A percentile compares a stretch with the other conserved stretches of the same genome.
phyloP scores from a whole-genome alignment of 2,329 filamentous ascomycete species.

The Ophiostoma australiae region DNA sequence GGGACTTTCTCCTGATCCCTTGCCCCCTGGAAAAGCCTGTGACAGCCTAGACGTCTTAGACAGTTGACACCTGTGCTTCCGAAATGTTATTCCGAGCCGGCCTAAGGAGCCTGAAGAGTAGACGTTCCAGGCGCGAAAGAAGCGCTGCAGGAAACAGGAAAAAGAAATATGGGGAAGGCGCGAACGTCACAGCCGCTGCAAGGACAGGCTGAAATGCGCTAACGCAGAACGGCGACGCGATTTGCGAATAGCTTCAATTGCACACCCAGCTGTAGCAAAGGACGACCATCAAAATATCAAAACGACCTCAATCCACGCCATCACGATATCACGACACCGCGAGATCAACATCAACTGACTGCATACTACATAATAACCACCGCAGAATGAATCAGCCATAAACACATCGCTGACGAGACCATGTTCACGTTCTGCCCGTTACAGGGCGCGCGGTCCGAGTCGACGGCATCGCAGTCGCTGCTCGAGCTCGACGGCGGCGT shows the following conservation, averaged over 20 bases:
- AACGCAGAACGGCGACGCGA: slow-evolving; percentile 22
- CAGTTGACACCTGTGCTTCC: background rate
- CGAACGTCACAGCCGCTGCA: slow-evolving; percentile 17
- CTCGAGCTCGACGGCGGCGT: slow-evolving; percentile 94
- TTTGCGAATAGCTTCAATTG: slow-evolving; percentile 22
- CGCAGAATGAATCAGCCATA: background rate
- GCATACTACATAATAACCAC: background rate
- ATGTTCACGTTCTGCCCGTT: slow-evolving; percentile 98
- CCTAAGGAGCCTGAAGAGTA: background rate
- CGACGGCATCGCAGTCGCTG: slow-evolving; percentile 86
- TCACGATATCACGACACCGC: background rate
- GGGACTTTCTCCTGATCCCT: background rate
- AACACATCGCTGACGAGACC: slow-evolving; percentile 3
- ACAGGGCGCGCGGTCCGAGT: slow-evolving; percentile 83
- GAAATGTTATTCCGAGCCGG: slow-evolving; percentile 1
- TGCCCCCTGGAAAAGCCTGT: slow-evolving; percentile 4
- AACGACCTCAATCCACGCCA: background rate
- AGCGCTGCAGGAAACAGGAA: slow-evolving; percentile 1
- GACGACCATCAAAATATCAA: background rate
- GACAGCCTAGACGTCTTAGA: background rate
- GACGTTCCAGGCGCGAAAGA: slow-evolving; percentile 1
- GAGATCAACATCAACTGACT: background rate
- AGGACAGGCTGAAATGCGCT: slow-evolving; percentile 19
- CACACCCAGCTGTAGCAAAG: background rate
- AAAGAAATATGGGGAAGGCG: slow-evolving; percentile 6